Conservation (phyloP, 345 rosid species). For the Crucihimalaya himalaica region DNA sequence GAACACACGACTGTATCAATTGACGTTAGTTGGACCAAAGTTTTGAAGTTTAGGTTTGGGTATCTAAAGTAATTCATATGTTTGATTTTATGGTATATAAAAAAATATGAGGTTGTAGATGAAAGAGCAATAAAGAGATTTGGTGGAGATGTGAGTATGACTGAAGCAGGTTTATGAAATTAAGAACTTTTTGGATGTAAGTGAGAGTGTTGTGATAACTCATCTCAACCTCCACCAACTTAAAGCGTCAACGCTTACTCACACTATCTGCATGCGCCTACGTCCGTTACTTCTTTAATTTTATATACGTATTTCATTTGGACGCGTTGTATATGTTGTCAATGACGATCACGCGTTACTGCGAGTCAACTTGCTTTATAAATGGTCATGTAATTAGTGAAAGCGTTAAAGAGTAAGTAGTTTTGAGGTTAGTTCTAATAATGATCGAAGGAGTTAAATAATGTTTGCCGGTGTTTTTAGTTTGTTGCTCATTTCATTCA, state of each 20-base stretch:
- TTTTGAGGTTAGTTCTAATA: slow-evolving; percentile 10
- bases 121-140: slow-evolving; percentile 34
- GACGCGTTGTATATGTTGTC: not conserved
- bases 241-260: slow-evolving; percentile 27
- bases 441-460: slow-evolving; percentile 24
- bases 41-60: not conserved
- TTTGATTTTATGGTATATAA: not conserved
- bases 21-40: slow-evolving; percentile 7
- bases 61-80: not conserved
- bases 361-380: not conserved
- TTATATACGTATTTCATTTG: not conserved
- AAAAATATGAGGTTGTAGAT: slow-evolving; percentile 13
- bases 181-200: slow-evolving; percentile 22
- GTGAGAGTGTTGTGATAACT: slow-evolving; percentile 34
- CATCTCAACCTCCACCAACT: slow-evolving; percentile 41
- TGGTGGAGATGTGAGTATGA: slow-evolving; percentile 24
- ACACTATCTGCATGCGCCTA: slow-evolving; percentile 20
- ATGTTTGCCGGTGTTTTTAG: slow-evolving; percentile 26
- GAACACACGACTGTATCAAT: slow-evolving; percentile 10
- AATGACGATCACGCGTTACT: slow-evolving; percentile 13
- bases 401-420: slow-evolving; percentile 6
- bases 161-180: slow-evolving; percentile 23
- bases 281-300: not conserved
- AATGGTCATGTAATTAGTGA: not conserved
- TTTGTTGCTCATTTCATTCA: slow-evolving; percentile 13